Percentiles rank a stretch among this genome's conserved stretches.
Evolutionary conservation across 1,139 yeast genomes (phyloP).

Genomic region (Eremothecium sinecaudum): DNA sequence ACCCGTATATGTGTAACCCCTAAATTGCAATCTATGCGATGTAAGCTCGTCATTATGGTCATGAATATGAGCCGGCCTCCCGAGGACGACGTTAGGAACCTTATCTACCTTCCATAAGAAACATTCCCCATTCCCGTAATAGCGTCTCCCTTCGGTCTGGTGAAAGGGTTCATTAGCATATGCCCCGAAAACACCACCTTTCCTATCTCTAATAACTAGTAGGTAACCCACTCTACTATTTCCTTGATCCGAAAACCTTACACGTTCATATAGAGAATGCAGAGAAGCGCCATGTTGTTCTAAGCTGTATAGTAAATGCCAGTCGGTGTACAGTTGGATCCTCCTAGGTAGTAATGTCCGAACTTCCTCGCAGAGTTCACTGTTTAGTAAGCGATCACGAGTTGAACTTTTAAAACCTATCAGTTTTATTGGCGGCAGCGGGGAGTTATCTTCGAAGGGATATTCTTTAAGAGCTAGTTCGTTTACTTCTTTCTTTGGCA

Average conservation of each 20-base stretch:
- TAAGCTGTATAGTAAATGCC: slow-evolving; percentile 71
- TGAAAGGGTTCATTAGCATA: slow-evolving; percentile 67
- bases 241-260: slow-evolving; percentile 30
- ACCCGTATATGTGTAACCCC: slow-evolving; percentile 86
- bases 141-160: slow-evolving; percentile 61
- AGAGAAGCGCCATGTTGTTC: slow-evolving; percentile 91
- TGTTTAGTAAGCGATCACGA: slow-evolving; percentile 45
- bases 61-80: slow-evolving; percentile 7
- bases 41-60: slow-evolving; percentile 7
- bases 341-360: slow-evolving; percentile 68
- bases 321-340: slow-evolving; percentile 61
- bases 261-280: slow-evolving; percentile 52
- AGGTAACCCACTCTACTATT: slow-evolving; percentile 52
- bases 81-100: slow-evolving; percentile 20
- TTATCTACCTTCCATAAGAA: slow-evolving; percentile 71
- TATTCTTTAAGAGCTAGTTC: not conserved
- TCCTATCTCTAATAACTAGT: slow-evolving; percentile 54
- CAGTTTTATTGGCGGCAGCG: slow-evolving; percentile 41
- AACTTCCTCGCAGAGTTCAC: slow-evolving; percentile 62
- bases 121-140: slow-evolving; percentile 92
- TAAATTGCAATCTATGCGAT: slow-evolving; percentile 39
- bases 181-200: slow-evolving; percentile 68
- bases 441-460: slow-evolving; percentile 17
- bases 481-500: not conserved
- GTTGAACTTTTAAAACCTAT: slow-evolving; percentile 53